phyloP scores from a whole-genome alignment of 371 early-diverging fungal genomes.

The Cokeromyces recurvatus region DNA sequence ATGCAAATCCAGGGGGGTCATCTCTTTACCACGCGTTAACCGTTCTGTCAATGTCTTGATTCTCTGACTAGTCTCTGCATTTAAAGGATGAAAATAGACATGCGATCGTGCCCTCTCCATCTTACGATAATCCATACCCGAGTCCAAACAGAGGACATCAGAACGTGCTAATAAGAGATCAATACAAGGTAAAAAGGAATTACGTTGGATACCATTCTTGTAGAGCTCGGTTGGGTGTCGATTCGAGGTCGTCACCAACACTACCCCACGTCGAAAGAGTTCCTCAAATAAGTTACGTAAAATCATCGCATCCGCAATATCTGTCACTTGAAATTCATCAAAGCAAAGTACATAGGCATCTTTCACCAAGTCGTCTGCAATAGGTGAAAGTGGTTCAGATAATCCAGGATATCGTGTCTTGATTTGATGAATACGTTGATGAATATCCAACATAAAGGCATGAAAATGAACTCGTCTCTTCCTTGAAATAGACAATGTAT shows the following conservation, averaged over 20 bases:
- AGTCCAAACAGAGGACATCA: slow-evolving; percentile 75
- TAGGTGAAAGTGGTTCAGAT: slow-evolving; percentile 70
- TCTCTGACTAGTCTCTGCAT: slow-evolving; percentile 37
- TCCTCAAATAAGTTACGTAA: slow-evolving; percentile 78
- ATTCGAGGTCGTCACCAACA: slow-evolving; percentile 90
- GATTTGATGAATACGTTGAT: slow-evolving; percentile 76
- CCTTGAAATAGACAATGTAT: slow-evolving; percentile 58
- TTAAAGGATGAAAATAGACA: slow-evolving; percentile 61
- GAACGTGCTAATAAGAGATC: slow-evolving; percentile 79
- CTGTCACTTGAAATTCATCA: slow-evolving; percentile 97
- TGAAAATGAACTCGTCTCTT: slow-evolving; percentile 93
- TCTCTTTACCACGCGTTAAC: slow-evolving; percentile 25
- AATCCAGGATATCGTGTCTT: slow-evolving; percentile 48
- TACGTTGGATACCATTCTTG: slow-evolving; percentile 91
- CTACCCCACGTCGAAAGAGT: slow-evolving; percentile 82
- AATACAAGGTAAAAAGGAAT: slow-evolving; percentile 88
- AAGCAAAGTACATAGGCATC: slow-evolving; percentile 88
- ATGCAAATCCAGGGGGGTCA: slow-evolving; percentile 43
- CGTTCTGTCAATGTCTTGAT: slow-evolving; percentile 35
- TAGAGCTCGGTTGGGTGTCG: slow-evolving; percentile 93
- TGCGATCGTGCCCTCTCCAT: slow-evolving; percentile 52
- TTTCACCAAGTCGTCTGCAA: slow-evolving; percentile 77
- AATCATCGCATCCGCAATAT: slow-evolving; percentile 97
- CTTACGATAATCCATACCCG: slow-evolving; percentile 87
- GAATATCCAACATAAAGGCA: slow-evolving; percentile 92